Conservation (phyloP, 257 asterid genomes). For the Apocynum venetum region DNA sequence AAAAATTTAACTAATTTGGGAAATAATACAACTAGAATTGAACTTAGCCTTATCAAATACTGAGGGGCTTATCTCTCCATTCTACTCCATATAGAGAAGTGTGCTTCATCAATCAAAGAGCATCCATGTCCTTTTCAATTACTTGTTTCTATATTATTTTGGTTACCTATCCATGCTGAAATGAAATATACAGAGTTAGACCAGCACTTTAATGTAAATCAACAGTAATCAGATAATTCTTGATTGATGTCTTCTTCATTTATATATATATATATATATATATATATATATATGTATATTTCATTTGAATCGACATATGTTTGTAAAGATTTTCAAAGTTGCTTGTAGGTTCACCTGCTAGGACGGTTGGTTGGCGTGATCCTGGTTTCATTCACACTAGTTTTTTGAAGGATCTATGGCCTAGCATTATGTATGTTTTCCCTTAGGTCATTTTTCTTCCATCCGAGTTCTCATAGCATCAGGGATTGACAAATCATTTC, state of each 20-base stretch:
- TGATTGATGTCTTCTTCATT: background rate
- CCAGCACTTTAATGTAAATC: background rate
- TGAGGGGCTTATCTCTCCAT: background rate
- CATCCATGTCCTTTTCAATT: background rate
- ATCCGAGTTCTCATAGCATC: background rate
- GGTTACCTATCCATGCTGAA: background rate
- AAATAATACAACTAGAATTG: conserved; percentile 3
- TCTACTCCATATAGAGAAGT: background rate
- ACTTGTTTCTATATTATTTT: background rate
- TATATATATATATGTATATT: background rate
- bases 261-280: background rate
- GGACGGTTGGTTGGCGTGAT: conserved; percentile 98
- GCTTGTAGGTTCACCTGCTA: conserved; percentile 72
- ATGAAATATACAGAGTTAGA: background rate
- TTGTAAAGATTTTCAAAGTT: background rate
- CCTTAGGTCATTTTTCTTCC: background rate
- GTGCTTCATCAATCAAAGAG: background rate
- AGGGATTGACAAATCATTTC: background rate
- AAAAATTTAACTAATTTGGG: background rate
- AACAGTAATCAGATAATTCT: background rate
- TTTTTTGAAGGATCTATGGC: conserved; percentile 89
- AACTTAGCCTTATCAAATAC: background rate
- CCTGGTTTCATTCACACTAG: conserved; percentile 94
- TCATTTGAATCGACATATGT: background rate
- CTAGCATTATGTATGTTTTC: conserved; percentile 51